Base-by-base conservation (phyloP, 768 basidiomycete species). In the Crucibulum laeve region DNA sequence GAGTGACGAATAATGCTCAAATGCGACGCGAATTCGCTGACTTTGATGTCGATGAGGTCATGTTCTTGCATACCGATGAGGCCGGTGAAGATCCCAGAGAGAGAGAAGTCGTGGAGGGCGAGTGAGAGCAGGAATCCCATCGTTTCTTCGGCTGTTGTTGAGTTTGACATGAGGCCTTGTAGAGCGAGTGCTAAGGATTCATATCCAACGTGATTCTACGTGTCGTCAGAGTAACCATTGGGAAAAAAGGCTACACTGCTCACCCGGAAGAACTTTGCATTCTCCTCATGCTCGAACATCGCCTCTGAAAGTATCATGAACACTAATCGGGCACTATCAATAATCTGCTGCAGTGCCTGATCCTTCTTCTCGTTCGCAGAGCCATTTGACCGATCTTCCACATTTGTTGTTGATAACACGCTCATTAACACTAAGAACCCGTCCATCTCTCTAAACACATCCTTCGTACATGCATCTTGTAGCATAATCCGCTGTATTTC, bases 361-460 rank as follows among this genome's bases (percentile, higher is more conserved):
- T 69, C 68, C 46, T 70, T 68, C 4, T 65, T 64, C 36, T 67
- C 68, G 3, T 62, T 57, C 1, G 68, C 59, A 2, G 63, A 53
- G 6, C 48, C 55, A 15, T 60, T 51, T 24, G 59, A 50, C 25
- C 58, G 52, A 19, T 67, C 64, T 41, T 73, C 60, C 0, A 85
- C n/a, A n/a, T n/a, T n/a, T n/a, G n/a, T 61, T 0, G 77, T 79
- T 1, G 87, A 84, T 3, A 92, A 67, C 23, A 85, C 72, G 52
- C 79, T 86, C 64, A 90, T 80, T 24, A 90, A 65, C 7, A 80
- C 75, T 15, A 91, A 67, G 57, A 90, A 91, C 1, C 90, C 90
- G 48, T 91, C 90, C 54, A 85, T 68, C 54, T 90, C 86, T 4
- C 90, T 73, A 59, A 92, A 91, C 15, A 83, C 80, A 44, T 84